These are phyloP conservation scores for Chlamydomonas sp. DNA, from an alignment of 139 green algal species.

Conservation along the genomic window DNA sequence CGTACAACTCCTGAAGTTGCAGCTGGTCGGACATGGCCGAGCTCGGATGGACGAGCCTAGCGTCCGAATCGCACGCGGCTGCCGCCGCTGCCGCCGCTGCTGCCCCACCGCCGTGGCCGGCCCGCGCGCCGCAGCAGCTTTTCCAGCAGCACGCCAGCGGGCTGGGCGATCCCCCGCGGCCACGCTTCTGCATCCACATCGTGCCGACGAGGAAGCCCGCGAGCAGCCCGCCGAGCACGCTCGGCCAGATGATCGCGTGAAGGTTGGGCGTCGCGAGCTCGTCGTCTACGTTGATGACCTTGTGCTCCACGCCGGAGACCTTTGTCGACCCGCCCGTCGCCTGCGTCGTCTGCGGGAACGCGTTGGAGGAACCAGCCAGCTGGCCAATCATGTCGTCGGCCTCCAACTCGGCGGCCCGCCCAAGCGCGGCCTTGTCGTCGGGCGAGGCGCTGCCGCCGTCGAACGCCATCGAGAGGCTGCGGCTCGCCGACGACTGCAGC, in stretches of 20 bases:
- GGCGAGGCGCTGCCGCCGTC: neutral
- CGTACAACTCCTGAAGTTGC: too few relatives aligned
- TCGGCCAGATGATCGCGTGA: neutral
- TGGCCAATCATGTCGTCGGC: neutral
- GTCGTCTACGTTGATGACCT: neutral
- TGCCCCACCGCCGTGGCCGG: too few relatives aligned
- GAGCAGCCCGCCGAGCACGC: too few relatives aligned
- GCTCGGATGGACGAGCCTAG: too few relatives aligned
- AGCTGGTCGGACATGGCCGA: too few relatives aligned
- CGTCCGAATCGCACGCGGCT: too few relatives aligned
- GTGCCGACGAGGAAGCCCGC: too few relatives aligned
- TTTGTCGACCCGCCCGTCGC: neutral
- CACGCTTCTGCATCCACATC: too few relatives aligned
- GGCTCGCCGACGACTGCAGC: neutral
- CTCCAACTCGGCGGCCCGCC: neutral
- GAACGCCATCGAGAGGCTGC: neutral
- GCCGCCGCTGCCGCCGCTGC: too few relatives aligned
- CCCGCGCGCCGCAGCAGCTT: too few relatives aligned
- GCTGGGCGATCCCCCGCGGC: neutral
- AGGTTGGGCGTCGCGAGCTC: neutral
- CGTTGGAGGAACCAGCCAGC: neutral
- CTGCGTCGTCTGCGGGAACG: neutral
- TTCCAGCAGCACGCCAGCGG: neutral
- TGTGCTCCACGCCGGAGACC: neutral
- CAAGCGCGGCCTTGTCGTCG: neutral